Evolutionary conservation across 164 flowering plant genomes (phyloP).

Genomic region (Dillenia turbinata): DNA sequence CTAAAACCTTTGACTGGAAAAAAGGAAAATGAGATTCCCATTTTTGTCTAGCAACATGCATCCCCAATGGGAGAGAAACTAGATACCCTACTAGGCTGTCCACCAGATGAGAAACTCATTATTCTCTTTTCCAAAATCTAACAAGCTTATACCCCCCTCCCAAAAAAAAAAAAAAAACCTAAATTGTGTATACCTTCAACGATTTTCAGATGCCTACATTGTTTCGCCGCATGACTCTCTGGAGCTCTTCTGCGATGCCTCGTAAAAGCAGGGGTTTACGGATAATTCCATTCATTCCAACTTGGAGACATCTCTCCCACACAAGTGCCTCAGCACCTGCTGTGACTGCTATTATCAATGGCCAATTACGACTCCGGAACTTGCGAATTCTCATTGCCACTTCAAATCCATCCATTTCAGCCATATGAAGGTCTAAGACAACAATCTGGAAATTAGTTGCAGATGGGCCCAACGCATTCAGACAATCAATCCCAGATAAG

Average conservation of each 20-base stretch:
- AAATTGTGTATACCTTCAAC: too few relatives aligned
- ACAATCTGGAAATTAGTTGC: conserved; percentile 47
- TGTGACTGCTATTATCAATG: conserved; percentile 67
- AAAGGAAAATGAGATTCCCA: too few relatives aligned
- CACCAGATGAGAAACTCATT: too few relatives aligned
- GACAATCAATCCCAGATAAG: conserved; percentile 80
- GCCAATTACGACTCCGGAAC: conserved; percentile 60
- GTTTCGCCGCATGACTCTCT: conserved; percentile 50
- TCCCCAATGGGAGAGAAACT: too few relatives aligned
- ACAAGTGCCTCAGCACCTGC: conserved; percentile 61
- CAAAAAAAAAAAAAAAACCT: too few relatives aligned
- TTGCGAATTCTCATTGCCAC: conserved; percentile 68
- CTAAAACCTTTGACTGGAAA: too few relatives aligned
- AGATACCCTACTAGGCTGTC: too few relatives aligned
- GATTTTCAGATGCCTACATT: conserved; percentile 9
- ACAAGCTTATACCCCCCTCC: too few relatives aligned
- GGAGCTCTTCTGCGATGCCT: conserved; percentile 67
- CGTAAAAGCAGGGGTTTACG: conserved; percentile 62
- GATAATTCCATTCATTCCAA: conserved; percentile 78
- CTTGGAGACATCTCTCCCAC: conserved; percentile 56
- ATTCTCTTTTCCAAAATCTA: too few relatives aligned
- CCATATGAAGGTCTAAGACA: conserved; percentile 78
- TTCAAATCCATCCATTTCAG: conserved; percentile 85
- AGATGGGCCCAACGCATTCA: conserved; percentile 45
- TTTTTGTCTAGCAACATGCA: too few relatives aligned